These are phyloP conservation scores for Alternaria atra DNA, from an alignment of 2,329 filamentous ascomycete species.

Conservation along the genomic window DNA sequence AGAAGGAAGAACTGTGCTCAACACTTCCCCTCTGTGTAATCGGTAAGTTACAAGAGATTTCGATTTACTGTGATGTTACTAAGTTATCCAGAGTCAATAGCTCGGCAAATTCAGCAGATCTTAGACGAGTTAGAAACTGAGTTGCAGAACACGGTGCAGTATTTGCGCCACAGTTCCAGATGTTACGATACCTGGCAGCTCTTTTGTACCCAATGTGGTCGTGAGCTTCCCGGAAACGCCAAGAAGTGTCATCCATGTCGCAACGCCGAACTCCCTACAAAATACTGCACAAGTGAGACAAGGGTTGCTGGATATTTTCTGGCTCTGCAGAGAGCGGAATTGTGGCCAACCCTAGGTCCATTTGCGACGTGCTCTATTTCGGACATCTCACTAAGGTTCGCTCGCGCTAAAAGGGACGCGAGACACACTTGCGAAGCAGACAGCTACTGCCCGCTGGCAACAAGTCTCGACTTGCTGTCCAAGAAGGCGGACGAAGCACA, in stretches of 20 bases:
- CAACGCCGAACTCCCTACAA: background rate
- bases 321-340: slow-evolving; percentile 1
- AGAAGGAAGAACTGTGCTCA: background rate
- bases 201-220: background rate
- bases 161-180: background rate
- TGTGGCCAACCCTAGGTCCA: slow-evolving; percentile 4
- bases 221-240: background rate
- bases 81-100: background rate
- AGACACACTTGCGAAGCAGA: slow-evolving; percentile 7
- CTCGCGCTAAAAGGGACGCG: background rate
- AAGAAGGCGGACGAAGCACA: background rate
- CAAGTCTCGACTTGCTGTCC: background rate
- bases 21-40: background rate
- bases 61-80: background rate
- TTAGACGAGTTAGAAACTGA: background rate
- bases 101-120: background rate
- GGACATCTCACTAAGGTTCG: background rate
- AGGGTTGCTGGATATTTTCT: slow-evolving; percentile 14
- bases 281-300: slow-evolving; percentile 8
- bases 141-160: background rate
- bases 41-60: background rate
- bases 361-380: slow-evolving; percentile 1
- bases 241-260: slow-evolving; percentile 15
- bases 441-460: background rate
- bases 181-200: slow-evolving; percentile 3